Percentiles rank a stretch among this genome's conserved stretches.
Conservation (phyloP, 768 basidiomycete species). For the Amanita molliuscula region DNA sequence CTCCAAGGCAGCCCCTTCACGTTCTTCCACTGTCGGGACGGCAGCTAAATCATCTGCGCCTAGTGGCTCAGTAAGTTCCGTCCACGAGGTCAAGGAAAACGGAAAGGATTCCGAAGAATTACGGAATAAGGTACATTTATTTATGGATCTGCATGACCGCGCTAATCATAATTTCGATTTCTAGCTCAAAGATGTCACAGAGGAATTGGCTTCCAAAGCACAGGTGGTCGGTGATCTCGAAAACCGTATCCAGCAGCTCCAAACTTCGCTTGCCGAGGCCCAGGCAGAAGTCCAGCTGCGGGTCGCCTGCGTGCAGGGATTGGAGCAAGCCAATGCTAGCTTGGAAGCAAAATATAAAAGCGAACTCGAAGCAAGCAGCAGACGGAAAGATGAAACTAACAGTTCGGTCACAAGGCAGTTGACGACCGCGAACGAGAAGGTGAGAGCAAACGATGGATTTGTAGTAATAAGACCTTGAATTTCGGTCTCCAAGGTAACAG, state of each 20-base stretch:
- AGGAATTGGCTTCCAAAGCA: conserved; percentile 43
- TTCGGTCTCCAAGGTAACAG: conserved; percentile 34
- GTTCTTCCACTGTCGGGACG: conserved; percentile 21
- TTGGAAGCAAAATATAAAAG: conserved; percentile 22
- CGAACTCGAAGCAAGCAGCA: background rate
- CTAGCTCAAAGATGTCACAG: conserved; percentile 52
- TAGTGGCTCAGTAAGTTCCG: conserved; percentile 60
- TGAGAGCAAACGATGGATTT: conserved; percentile 13
- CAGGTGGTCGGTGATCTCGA: conserved; percentile 42
- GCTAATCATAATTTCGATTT: background rate
- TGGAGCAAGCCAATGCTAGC: conserved; percentile 37
- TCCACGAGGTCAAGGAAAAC: conserved; percentile 59
- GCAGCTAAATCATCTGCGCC: conserved; percentile 34
- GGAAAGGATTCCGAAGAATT: conserved; percentile 10
- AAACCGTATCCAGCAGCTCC: conserved; percentile 36
- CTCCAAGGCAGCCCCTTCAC: conserved; percentile 19
- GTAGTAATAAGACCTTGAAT: background rate
- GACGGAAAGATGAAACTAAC: background rate
- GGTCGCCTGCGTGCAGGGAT: conserved; percentile 26
- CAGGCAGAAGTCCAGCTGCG: conserved; percentile 40
- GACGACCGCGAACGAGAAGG: conserved; percentile 26
- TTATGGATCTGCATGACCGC: background rate
- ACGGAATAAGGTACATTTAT: conserved; percentile 18
- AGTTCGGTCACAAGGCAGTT: background rate
- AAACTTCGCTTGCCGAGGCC: conserved; percentile 36